Evolutionary conservation across 2,329 filamentous ascomycete species (phyloP).

Genomic region (Coleophoma crateriformis): DNA sequence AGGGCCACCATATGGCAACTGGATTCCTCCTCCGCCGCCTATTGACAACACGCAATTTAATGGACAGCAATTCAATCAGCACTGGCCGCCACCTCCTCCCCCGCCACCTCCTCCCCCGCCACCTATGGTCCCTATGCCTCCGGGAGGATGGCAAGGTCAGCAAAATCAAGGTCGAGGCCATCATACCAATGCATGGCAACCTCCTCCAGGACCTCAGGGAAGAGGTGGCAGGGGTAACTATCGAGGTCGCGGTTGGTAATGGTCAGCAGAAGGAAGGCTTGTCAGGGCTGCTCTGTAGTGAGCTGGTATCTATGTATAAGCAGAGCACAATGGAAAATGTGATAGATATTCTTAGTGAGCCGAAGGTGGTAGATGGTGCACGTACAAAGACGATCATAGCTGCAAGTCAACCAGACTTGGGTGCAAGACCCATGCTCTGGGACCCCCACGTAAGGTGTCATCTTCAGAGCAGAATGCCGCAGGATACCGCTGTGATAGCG

Average conservation of each 20-base stretch:
- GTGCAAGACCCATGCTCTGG: no score
- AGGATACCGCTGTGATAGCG: no score
- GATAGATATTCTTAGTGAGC: neutral
- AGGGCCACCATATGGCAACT: conserved; percentile 9
- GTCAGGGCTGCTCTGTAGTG: neutral
- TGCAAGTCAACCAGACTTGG: no score
- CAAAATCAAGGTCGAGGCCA: conserved; percentile 12
- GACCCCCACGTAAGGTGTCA: no score
- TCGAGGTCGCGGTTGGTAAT: conserved; percentile 19
- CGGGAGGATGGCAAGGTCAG: conserved; percentile 19
- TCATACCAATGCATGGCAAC: conserved; percentile 8
- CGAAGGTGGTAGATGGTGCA: no score
- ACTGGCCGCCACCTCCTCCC: conserved; percentile 12
- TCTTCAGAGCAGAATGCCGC: no score
- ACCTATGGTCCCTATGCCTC: conserved; percentile 10
- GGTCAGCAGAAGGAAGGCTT: neutral
- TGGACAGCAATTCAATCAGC: conserved; percentile 7
- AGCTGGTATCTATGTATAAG: neutral
- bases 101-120: conserved; percentile 13
- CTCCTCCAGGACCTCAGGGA: conserved; percentile 1
- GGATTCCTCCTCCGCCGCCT: conserved; percentile 15
- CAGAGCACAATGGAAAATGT: neutral
- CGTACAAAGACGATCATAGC: no score
- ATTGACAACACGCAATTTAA: conserved; percentile 15
- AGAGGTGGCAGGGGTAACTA: conserved; percentile 21